Evolutionary conservation across 1,284 basidiomycete genomes (phyloP), one percentile per base, ranked within the genome.

Genomic region (Sanghuangporus weigelae): DNA sequence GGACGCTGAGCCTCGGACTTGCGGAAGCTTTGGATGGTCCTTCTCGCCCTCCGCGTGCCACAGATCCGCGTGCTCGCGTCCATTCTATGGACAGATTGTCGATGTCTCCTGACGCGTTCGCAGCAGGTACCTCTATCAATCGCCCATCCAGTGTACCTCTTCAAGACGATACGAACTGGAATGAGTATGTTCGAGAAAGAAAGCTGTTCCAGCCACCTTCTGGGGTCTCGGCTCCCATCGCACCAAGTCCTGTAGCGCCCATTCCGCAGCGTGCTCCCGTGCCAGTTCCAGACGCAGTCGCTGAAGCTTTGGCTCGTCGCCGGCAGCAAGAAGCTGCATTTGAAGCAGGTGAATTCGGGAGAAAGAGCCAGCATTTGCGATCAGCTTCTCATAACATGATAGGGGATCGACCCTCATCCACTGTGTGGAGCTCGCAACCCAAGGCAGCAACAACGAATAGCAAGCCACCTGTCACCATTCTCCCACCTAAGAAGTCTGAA

Each of bases 141-240:
- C 80, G 90, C 55, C 88, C 91, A 6, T 85, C 83, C 0, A 90
- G 89, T 69, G 85, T 80, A 10, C 90, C 90, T 19, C 75, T 90
- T 54, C 82, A 80, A 54, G 84, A 90, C 49, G 69, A 71, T 49
- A 79, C 82, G 36, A 83, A 89, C 63, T 93, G 90, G 90, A 89
- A 93, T 68, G 73, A 81, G 56, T 93, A 93, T 72, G 81, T 92
- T 61, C 86, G 84, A 54, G 90, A 93, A 58, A 84, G 90, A 64
- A 92, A 88, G 72, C 79, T 93, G 10, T 76, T 93, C 63, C 89
- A 91, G 70, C 90, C 91, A 56, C 90, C 91, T n/a, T 82, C 86
- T 36, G 91, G 91, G 8, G 79, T 89, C 51, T 85, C 87, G 6
- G 77, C 84, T 26, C 90, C 90, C 1, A 92, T 93, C 69, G 75